Base-by-base conservation (phyloP, 331 rosid species). In the Quercus tomentella region DNA sequence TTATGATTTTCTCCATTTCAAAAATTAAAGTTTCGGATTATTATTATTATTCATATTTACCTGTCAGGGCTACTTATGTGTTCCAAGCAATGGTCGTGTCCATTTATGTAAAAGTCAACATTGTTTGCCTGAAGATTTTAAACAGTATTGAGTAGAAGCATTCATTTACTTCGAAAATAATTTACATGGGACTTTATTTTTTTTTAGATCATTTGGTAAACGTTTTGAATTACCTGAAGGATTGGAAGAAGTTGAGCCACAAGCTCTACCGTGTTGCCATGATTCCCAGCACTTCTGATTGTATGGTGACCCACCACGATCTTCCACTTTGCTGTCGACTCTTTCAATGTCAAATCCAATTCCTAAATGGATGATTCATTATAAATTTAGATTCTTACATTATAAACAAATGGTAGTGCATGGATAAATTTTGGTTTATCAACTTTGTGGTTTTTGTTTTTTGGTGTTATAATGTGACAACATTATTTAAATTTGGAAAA, bases 221-320 rank as follows among this genome's bases (percentile, higher is more conserved):
- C 55, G n/a, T 17, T 18, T n/a, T 7, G 26, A 43, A 18, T 43
- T 76, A 89, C 97, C 93, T 81, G 43, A 17, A 92, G 90, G 43
- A 90, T 85, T 58, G 97, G 94, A 28, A 90, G 91, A 67, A 92
- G 94, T 1, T 79, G 86, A 3, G 56, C 10, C 2, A 75, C 85
- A 56, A 92, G 90, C 77, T 90, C 97, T 14, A 9, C 10, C 0
- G 92, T 92, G 28, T 82, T 57, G 31, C 97, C 90, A 1, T 92
- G 92, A 0, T 60, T 30, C 14, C 91, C 91, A 3, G 89, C 93
- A 58, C 87, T 90, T 81, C 61, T 82, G 2, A 92, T 78, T 12
- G 89, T 70, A 72, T 92, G 96, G 81, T 92, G 97, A 60, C 94
- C 97, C 15, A 91, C 89, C 22, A 91, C 94, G 25, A 92, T 81